Evolutionary conservation across 2,329 filamentous ascomycete species (phyloP), one percentile per base, ranked within the genome.

Genomic region (Aspergillus vadensis): DNA sequence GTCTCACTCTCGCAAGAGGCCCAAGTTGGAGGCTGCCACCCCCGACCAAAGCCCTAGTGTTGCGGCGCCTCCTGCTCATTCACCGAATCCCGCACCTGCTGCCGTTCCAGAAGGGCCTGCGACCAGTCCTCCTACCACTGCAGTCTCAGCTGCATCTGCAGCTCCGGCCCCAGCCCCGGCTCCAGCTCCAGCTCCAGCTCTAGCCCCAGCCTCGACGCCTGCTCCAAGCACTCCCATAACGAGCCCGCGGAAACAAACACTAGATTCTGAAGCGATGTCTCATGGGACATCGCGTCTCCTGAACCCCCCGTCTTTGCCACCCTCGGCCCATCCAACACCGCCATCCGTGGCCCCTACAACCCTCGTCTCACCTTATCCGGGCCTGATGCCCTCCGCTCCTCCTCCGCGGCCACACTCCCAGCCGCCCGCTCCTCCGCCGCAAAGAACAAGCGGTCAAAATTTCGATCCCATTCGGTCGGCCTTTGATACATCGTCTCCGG

Each of bases 401-500:
- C 53, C 68, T 54, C 76, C 78, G 17, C 67, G 67, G 21, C 76
- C 77, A 48, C 82, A 76, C 61, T 81, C 75, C 41, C 80, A 77
- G 59, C 74, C 74, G 56, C 72, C 75, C 39, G 79, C 80, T 12
- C 78, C 80, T 63, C 69, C 67, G 12, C 68, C 75, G 8, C 78
- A 82, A 52, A 81, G 89, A 53, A 88, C 88, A 14, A 90, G 90
- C 70, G 89, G 92, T 47, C 91, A 92, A 70, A 91, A 90, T 69
- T 97, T 95, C 77, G 93, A 97, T 74, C 93, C 93, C 0, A 92
- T 97, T 65, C 86, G 93, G 50, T 91, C 85, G 5, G 85, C 89
- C n/a, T 90, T 85, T 49, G 69, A 74, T 67, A 70, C 77, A 55
- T 65, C 75, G 63, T 67, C 76, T 47, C 69, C 74, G 71, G 61